phyloP scores from a whole-genome alignment of 2,329 filamentous ascomycete genomes.

The Aspergillus sp. region DNA sequence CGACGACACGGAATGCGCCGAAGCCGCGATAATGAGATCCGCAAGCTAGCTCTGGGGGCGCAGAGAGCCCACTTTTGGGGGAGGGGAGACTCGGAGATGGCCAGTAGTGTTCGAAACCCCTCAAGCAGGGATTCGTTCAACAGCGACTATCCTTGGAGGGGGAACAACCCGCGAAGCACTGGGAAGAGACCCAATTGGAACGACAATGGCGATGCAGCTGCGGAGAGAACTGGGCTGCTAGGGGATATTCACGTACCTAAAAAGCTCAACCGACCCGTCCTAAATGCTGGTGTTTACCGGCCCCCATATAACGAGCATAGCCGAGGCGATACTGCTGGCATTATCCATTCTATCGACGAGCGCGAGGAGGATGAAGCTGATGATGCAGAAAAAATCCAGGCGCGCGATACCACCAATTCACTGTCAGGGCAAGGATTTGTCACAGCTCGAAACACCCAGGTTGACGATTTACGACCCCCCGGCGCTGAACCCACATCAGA shows the following conservation, averaged over 20 bases:
- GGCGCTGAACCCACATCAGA: constrained; percentile 1
- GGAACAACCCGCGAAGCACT: constrained; percentile 17
- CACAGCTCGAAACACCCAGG: constrained; percentile 27
- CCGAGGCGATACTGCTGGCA: constrained; percentile 50
- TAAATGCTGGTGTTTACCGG: constrained; percentile 38
- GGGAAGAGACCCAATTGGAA: constrained; percentile 24
- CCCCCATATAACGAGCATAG: constrained; percentile 52
- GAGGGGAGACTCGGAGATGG: constrained; percentile 38
- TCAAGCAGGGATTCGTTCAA: constrained; percentile 23
- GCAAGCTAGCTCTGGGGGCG: constrained; percentile 52
- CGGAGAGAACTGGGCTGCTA: constrained; percentile 44
- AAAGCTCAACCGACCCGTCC: constrained; percentile 37
- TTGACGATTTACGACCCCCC: not conserved
- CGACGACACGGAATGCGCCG: constrained; percentile 46
- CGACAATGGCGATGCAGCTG: constrained; percentile 30
- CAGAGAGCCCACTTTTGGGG: constrained; percentile 48
- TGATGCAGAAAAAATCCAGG: not conserved
- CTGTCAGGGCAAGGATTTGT: constrained; percentile 27
- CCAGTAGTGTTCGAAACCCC: constrained; percentile 36
- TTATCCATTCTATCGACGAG: constrained; percentile 65
- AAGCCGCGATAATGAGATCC: constrained; percentile 55
- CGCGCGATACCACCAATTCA: constrained; percentile 23
- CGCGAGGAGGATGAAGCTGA: constrained; percentile 58
- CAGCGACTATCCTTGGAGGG: constrained; percentile 30
- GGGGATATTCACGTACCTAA: constrained; percentile 42